These are phyloP conservation scores for Xerocomellus chrysenteron DNA, from an alignment of 768 basidiomycete genomes.

Conservation along the genomic window DNA sequence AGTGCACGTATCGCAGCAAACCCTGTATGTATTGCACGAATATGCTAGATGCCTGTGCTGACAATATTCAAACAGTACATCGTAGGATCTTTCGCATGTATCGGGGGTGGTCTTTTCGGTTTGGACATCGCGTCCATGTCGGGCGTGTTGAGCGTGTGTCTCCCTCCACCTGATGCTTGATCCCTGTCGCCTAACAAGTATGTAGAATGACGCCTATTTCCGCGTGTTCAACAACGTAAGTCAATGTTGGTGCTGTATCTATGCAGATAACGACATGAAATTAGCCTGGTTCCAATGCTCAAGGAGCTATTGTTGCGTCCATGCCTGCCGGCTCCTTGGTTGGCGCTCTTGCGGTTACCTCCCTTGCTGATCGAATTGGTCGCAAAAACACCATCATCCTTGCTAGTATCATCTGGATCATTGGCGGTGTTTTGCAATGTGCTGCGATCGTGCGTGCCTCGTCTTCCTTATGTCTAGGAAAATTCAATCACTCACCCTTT, in stretches of 20 bases:
- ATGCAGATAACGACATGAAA: constrained; percentile 5
- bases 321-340: constrained; percentile 74
- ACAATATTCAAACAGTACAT: constrained; percentile 53
- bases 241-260: neutral
- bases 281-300: constrained; percentile 50
- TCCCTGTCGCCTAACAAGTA: neutral
- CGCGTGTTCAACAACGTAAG: constrained; percentile 27
- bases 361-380: constrained; percentile 63
- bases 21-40: constrained; percentile 39
- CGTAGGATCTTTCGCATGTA: constrained; percentile 79
- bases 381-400: constrained; percentile 67
- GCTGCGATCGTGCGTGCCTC: constrained; percentile 43
- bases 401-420: constrained; percentile 67
- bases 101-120: constrained; percentile 77
- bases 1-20: constrained; percentile 55
- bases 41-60: neutral
- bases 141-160: constrained; percentile 58
- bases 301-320: constrained; percentile 74
- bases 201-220: constrained; percentile 29
- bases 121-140: constrained; percentile 85
- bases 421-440: constrained; percentile 72
- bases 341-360: constrained; percentile 61
- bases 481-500: neutral
- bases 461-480: neutral
- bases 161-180: neutral